phyloP scores from a whole-genome alignment of 1,284 basidiomycete species.

The Cutaneotrichosporon cutaneum region DNA sequence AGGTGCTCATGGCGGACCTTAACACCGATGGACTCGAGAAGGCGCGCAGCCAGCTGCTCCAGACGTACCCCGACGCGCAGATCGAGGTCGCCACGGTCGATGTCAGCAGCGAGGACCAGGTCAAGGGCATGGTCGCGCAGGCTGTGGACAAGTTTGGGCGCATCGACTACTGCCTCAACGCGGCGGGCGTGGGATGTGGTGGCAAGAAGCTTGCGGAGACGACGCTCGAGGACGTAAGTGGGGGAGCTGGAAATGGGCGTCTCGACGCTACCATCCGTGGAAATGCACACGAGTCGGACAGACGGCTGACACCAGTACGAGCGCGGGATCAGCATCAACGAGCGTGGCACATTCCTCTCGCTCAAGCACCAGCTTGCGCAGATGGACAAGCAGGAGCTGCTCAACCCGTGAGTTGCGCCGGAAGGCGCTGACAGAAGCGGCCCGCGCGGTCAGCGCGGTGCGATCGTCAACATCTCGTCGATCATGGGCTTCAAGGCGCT shows the following conservation, averaged over 20 bases:
- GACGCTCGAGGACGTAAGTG: slow-evolving; percentile 24
- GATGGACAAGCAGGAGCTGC: slow-evolving; percentile 26
- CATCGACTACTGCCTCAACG: slow-evolving; percentile 41
- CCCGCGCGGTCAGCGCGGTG: slow-evolving; percentile 24
- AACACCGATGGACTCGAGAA: slow-evolving; percentile 15
- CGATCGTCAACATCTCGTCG: slow-evolving; percentile 26
- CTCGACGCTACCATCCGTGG: too few relatives aligned
- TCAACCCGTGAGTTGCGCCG: background rate
- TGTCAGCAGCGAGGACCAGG: slow-evolving; percentile 19
- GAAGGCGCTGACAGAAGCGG: background rate
- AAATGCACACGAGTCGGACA: too few relatives aligned
- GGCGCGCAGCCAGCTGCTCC: slow-evolving; percentile 4
- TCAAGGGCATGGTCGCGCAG: slow-evolving; percentile 15
- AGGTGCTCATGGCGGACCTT: slow-evolving; percentile 16
- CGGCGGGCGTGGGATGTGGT: slow-evolving; percentile 32
- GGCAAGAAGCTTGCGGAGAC: slow-evolving; percentile 6
- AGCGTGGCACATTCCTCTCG: slow-evolving; percentile 26
- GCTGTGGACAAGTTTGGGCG: slow-evolving; percentile 31
- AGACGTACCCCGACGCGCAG: slow-evolving; percentile 1
- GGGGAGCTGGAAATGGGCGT: too few relatives aligned
- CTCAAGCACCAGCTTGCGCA: slow-evolving; percentile 24
- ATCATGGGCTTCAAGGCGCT: slow-evolving; percentile 13
- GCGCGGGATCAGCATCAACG: slow-evolving; percentile 32
- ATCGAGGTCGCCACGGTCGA: slow-evolving; percentile 14
- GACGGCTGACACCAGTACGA: slow-evolving; percentile 27